phyloP scores from a whole-genome alignment of 495 filamentous ascomycete genomes.

The Melanomma pulvis-pyrius region DNA sequence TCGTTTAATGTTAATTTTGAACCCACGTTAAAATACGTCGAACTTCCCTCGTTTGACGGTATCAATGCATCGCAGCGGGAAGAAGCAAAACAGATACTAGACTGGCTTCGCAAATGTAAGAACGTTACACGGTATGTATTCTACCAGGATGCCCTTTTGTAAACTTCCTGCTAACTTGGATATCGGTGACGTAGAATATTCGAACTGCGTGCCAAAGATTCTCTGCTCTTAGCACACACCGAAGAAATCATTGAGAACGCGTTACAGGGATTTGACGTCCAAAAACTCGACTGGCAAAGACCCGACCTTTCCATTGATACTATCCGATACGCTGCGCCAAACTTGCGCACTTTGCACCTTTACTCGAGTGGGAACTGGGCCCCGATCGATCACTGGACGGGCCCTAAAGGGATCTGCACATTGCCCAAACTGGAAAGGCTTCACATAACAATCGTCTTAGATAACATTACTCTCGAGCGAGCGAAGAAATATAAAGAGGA shows the following conservation, averaged over 20 bases:
- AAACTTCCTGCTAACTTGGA: not conserved
- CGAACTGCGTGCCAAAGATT: conserved; percentile 3
- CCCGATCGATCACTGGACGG: not conserved
- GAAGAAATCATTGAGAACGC: conserved; percentile 1
- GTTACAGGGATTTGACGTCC: not conserved
- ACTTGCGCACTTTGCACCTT: not conserved
- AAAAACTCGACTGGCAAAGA: conserved; percentile 7
- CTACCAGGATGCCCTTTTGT: not conserved
- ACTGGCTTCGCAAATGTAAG: conserved; percentile 1
- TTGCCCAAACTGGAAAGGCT: not conserved
- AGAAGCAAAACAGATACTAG: not conserved
- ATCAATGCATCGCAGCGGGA: not conserved
- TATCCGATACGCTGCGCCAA: not conserved
- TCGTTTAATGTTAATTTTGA: too few relatives aligned
- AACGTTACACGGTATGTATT: not conserved
- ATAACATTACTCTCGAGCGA: not conserved
- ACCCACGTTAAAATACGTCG: too few relatives aligned
- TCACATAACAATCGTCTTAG: not conserved
- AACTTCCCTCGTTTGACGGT: not conserved
- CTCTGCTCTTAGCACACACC: not conserved
- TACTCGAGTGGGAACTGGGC: conserved; percentile 4
- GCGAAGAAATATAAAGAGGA: not conserved
- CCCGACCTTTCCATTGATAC: conserved; percentile 6
- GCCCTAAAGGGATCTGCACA: not conserved
- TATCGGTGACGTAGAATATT: not conserved